phyloP scores from a whole-genome alignment of 1,284 basidiomycete genomes.

The Caloboletus firmus region DNA sequence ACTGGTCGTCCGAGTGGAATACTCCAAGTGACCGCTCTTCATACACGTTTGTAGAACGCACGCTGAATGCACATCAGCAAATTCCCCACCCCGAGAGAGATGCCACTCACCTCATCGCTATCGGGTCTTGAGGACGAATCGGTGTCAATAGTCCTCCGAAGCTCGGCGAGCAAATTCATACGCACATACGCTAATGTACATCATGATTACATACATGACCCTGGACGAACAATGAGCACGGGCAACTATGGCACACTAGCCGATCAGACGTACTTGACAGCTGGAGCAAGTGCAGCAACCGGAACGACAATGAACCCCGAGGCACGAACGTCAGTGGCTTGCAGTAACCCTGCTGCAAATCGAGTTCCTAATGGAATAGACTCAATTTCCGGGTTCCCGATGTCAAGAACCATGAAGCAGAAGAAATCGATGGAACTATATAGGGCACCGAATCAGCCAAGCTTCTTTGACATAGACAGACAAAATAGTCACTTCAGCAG shows the following conservation, averaged over 20 bases:
- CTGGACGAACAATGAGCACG: conserved; percentile 37
- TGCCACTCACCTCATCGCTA: conserved; percentile 63
- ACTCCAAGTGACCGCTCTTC: conserved; percentile 87
- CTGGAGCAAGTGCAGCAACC: conserved; percentile 74
- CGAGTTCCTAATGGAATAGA: conserved; percentile 69
- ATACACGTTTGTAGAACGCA: conserved; percentile 98
- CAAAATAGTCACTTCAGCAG: conserved; percentile 60
- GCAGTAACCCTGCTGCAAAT: conserved; percentile 65
- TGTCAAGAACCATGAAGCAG: conserved; percentile 86
- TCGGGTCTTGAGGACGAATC: conserved; percentile 51
- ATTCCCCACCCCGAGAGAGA: not conserved
- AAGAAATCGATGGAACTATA: conserved; percentile 80
- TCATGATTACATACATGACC: conserved; percentile 86
- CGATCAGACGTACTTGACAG: conserved; percentile 66
- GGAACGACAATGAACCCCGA: conserved; percentile 84
- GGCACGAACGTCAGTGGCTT: conserved; percentile 81
- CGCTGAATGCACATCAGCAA: conserved; percentile 43
- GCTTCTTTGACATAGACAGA: not conserved
- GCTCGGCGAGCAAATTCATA: conserved; percentile 18
- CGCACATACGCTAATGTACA: conserved; percentile 79
- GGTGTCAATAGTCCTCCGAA: conserved; percentile 6
- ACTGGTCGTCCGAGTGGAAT: conserved; percentile 54
- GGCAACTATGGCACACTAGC: not conserved
- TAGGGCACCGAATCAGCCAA: conserved; percentile 4
- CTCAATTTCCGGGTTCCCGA: conserved; percentile 75